A percentile compares a stretch with the other conserved stretches of the same genome.
Conservation (phyloP, 78 protist species). For the Carpediemonas membranifera region DNA sequence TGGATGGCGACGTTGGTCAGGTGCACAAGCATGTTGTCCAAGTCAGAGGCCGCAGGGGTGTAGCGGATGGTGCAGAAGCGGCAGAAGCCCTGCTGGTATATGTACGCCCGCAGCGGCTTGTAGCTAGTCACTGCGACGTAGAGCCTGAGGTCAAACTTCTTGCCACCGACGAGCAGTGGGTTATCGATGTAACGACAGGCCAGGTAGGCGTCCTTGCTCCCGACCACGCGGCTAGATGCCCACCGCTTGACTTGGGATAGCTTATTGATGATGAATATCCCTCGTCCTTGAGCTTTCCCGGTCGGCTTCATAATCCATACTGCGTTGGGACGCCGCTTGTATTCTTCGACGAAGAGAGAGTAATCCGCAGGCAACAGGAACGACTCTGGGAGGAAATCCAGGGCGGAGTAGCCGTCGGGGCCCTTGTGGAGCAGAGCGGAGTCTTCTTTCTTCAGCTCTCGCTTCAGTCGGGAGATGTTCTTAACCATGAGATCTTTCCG, state of each 20-base stretch:
- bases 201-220: conserved; percentile 6
- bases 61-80: conserved; percentile 12
- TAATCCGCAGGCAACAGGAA: conserved; percentile 53
- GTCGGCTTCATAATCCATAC: conserved; percentile 75
- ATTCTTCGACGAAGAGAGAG: conserved; percentile 57
- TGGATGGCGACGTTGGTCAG: conserved; percentile 77
- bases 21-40: conserved; percentile 51
- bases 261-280: conserved; percentile 48
- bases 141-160: conserved; percentile 50
- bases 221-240: background rate
- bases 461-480: conserved; percentile 41
- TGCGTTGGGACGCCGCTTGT: background rate
- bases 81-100: conserved; percentile 17
- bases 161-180: conserved; percentile 44
- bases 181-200: conserved; percentile 33
- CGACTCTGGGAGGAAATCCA: conserved; percentile 39
- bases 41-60: conserved; percentile 6
- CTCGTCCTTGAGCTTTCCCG: conserved; percentile 47
- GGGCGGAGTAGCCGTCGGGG: background rate
- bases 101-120: conserved; percentile 39
- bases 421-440: background rate
- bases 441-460: conserved; percentile 11
- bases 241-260: conserved; percentile 37
- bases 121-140: conserved; percentile 41
- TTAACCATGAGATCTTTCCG: conserved; percentile 50